Evolutionary conservation across 306 rosid species (phyloP), one percentile per base, ranked within the genome.

Genomic region (Casuarina equisetifolia): DNA sequence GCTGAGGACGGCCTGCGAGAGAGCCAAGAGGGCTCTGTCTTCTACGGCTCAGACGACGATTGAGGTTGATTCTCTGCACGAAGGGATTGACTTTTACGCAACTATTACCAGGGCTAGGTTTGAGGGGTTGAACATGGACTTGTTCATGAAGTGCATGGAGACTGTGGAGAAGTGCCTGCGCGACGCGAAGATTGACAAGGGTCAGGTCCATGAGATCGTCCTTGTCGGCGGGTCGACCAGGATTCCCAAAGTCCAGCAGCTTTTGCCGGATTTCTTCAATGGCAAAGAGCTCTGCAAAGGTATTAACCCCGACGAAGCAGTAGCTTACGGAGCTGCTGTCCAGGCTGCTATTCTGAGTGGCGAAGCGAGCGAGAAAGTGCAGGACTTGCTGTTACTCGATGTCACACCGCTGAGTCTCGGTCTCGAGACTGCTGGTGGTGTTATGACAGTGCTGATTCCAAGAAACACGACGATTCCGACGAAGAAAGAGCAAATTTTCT

Each of bases 201-300:
- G 90, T 9, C 76, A 44, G 0, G 85, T 93, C n/a, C 84, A 93
- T 4, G 98, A 93, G 5, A 91, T 93, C 2, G 98, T 93, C 63
- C 78, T 93, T 1, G 98, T 93, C 2, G 97, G 98, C 1, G 97
- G 98, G 0, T 93, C 97, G 0, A 93, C 98, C 0, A 80, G 97
- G 73, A 89, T 93, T 19, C 98, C 95, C 0, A 91, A 91, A 53
- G 91, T 93, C 12, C 98, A 93, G 70, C 92, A 85, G 12, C 87
- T 89, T 16, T 72, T 93, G 53, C 94, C 86, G 77, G 98, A 91
- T n/a, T 83, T 88, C 42, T 93, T 93, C 75, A 89, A 93, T 8
- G 93, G 98, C 16, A 91, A 93, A 12, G 98, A 93, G 78, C 95
- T 93, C 1, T 93, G 98, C 57, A 93, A 89, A 73, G 91, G 97